Base-by-base conservation (phyloP, 2,329 filamentous ascomycete species). In the Cryphonectria radicalis region DNA sequence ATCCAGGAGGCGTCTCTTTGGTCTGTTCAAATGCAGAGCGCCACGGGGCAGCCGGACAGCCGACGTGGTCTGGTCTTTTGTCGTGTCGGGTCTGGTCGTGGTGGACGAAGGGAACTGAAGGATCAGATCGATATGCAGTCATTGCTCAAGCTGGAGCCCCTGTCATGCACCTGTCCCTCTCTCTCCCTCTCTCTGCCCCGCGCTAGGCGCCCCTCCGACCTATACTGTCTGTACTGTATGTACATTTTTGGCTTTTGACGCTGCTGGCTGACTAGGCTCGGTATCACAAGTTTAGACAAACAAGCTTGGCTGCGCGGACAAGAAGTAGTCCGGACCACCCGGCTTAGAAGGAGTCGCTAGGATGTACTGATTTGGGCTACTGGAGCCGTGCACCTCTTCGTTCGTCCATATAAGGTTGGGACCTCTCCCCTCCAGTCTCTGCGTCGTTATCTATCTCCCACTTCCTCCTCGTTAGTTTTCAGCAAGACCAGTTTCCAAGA, bases 361-460 rank as follows among this genome's bases (percentile, higher is more conserved):
- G 13, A 28, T 42, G 25, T 50, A 40, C 62, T 22, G 70, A 57
- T 63, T 69, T 66, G 70, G 57, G 63, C 70, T 69, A 63, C 53
- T 42, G 14, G 25, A 65, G 40, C 70, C 59, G n/a, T 59, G 57
- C 55, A n/a, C 50, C 42, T 46, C 14, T 67, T n/a, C 19, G 46
- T 46, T 19, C 25, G 40, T 46, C 37, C 60, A 70, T 72, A 72
- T 72, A 72, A 70, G 65, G 68, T 35, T 43, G 42, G 40, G 46
- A 22, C 7, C 22, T 50, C 46, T 17, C 42, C 50, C 50, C 43
- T 73, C 66, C 35, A 65, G 37, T 13, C 10, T 40, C 37, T 11
- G 37, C 37, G 37, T 40, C 10, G 37, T 37, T 63, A 37, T 37
- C 42, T 32, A 37, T 22, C 35, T 63, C 43, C 0, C 35, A 60